Percentiles rank a stretch among this genome's conserved stretches.
phyloP scores from a whole-genome alignment of 1,284 basidiomycete species.

The Moesziomyces aphidis region DNA sequence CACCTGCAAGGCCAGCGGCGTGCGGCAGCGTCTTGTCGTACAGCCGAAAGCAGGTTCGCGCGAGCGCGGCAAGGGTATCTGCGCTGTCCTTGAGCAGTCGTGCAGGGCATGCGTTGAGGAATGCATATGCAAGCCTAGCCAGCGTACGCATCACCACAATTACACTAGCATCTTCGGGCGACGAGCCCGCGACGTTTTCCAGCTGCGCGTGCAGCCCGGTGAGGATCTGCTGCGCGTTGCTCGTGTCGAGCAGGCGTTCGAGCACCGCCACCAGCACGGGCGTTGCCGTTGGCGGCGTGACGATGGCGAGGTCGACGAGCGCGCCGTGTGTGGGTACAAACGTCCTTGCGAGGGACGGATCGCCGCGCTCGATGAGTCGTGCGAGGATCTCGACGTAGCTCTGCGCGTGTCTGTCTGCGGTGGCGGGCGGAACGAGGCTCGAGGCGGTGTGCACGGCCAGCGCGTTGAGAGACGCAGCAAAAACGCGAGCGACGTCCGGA shows the following conservation, averaged over 20 bases:
- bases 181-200: background rate
- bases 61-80: slow-evolving; percentile 4
- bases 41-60: slow-evolving; percentile 15
- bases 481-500: slow-evolving; percentile 26
- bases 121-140: slow-evolving; percentile 18
- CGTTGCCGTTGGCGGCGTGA: slow-evolving; percentile 8
- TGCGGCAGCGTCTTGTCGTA: slow-evolving; percentile 26
- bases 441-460: slow-evolving; percentile 23
- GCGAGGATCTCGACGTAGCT: slow-evolving; percentile 33
- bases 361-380: slow-evolving; percentile 43
- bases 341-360: slow-evolving; percentile 45
- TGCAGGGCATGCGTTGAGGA: slow-evolving; percentile 23
- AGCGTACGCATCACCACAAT: slow-evolving; percentile 16
- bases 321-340: slow-evolving; percentile 44
- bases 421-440: slow-evolving; percentile 6
- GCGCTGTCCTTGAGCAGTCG: slow-evolving; percentile 17
- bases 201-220: slow-evolving; percentile 21
- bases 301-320: slow-evolving; percentile 40
- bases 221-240: slow-evolving; percentile 31
- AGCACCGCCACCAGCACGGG: slow-evolving; percentile 7
- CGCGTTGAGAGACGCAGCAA: slow-evolving; percentile 27
- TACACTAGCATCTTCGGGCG: background rate
- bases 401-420: background rate
- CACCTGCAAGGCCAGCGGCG: background rate
- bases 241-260: slow-evolving; percentile 44